Evolutionary conservation across 2,329 filamentous ascomycete species (phyloP).

Genomic region (Venturia pyrina): DNA sequence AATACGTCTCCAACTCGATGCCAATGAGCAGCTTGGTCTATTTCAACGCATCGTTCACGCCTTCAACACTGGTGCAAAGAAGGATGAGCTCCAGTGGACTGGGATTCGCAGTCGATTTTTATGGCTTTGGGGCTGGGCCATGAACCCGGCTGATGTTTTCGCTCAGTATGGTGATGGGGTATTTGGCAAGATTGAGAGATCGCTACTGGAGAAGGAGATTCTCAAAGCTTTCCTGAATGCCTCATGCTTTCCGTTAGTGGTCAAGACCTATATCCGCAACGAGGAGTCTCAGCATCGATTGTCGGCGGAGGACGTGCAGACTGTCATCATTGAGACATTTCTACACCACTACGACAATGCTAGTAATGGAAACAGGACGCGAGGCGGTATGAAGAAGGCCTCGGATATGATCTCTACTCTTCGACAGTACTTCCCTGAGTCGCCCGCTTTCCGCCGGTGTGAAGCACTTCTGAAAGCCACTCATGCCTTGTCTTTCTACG

Average conservation of each 20-base stretch:
- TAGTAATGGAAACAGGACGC: constrained; percentile 66
- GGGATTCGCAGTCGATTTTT: constrained; percentile 53
- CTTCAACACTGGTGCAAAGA: constrained; percentile 42
- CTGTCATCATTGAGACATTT: constrained; percentile 52
- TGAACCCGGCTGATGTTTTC: constrained; percentile 31
- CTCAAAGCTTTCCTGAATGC: constrained; percentile 56
- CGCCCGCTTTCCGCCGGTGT: constrained; percentile 44
- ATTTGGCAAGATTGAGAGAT: constrained; percentile 47
- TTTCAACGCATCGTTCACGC: constrained; percentile 49
- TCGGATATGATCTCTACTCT: constrained; percentile 66
- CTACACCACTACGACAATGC: constrained; percentile 71
- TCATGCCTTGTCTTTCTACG: constrained; percentile 65
- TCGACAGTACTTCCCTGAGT: constrained; percentile 44
- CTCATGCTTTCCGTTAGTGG: constrained; percentile 51
- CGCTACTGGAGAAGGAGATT: constrained; percentile 59
- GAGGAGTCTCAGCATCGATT: constrained; percentile 42
- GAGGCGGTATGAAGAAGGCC: constrained; percentile 68
- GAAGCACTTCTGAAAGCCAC: constrained; percentile 62
- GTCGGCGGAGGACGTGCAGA: constrained; percentile 41
- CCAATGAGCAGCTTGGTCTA: constrained; percentile 53
- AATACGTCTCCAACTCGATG: constrained; percentile 52
- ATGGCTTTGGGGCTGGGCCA: constrained; percentile 67
- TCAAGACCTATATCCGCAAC: constrained; percentile 48
- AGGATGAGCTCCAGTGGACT: constrained; percentile 56
- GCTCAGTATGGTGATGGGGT: constrained; percentile 37